phyloP scores from a whole-genome alignment of 176 grass and related monocot species.

The Lolium rigidum region DNA sequence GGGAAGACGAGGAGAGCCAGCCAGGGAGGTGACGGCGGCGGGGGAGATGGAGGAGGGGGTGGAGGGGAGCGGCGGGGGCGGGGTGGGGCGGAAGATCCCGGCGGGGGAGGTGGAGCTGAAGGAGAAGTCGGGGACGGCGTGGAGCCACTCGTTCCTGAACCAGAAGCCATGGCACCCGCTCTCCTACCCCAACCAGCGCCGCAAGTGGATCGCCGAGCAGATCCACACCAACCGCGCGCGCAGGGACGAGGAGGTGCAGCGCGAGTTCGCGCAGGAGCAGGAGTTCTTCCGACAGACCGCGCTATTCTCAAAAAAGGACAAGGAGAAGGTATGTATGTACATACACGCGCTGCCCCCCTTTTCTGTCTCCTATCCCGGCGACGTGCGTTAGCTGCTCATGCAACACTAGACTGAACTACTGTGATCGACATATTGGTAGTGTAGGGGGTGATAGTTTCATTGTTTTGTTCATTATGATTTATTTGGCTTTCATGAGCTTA shows the following conservation, averaged over 20 bases:
- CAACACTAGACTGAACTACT: background rate
- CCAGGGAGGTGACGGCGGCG: background rate
- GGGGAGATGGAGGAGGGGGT: constrained; percentile 82
- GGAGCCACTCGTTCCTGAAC: constrained; percentile 96
- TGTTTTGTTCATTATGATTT: background rate
- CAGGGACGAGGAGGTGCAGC: constrained; percentile 79
- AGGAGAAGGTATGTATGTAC: constrained; percentile 86
- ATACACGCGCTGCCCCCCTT: no score
- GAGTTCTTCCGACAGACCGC: constrained; percentile 96
- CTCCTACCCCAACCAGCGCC: constrained; percentile 96
- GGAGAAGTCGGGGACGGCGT: constrained; percentile 91
- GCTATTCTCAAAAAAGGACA: constrained; percentile 92
- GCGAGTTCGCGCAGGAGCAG: constrained; percentile 94
- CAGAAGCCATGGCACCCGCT: constrained; percentile 98
- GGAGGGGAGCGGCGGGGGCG: constrained; percentile 48
- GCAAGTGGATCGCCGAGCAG: constrained; percentile 99
- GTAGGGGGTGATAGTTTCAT: background rate
- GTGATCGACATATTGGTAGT: background rate
- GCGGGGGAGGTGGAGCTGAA: constrained; percentile 88
- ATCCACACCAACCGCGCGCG: constrained; percentile 57
- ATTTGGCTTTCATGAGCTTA: background rate
- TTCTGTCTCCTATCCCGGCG: no score
- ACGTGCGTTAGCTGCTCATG: background rate
- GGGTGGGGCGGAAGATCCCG: constrained; percentile 47
- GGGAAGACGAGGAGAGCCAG: background rate